Evolutionary conservation across 192 early-diverging fungal species (phyloP), one percentile per base, ranked within the genome.

Genomic region (Dimargaris cristalligena): DNA sequence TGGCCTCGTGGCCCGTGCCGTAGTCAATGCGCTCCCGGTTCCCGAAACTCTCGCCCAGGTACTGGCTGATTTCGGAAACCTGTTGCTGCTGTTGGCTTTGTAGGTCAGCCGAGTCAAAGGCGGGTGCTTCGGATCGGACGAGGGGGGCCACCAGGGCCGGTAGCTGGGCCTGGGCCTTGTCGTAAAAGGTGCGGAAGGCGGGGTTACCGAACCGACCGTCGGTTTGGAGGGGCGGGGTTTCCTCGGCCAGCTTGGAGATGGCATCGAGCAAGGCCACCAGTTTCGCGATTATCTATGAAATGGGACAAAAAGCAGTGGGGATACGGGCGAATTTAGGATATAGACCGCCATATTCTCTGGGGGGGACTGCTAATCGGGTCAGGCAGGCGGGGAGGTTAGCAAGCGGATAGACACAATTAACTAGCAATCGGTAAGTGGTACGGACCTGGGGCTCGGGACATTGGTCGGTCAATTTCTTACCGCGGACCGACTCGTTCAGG

Each of bases 1-100:
- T 90, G 6, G 86, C 82, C 74, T 98, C 94, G 60, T 98, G 94
- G 10, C 94, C 92, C 4, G 92, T 93, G 29, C 95, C 95, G 74
- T 96, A 98, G 74, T 98, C 95, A 59, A 96, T 92, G 60, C 95
- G 81, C 59, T 80, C 85, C 13, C 86, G 79, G 64, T 92, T 88
- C 10, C 95, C 95, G 78, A 90, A 96, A 62, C 78, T 76, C 66
- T 92, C 81, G 22, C 78, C 50, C 56, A 89, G 76, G 74, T 98
- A 98, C 34, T 70, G 72, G 20, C 84, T 68, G 3, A 92, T 71
- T 64, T 88, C 84, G n/a, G 69, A 62, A 6, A 73, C 63, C 28
- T 70, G 65, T 1, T 65, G 69, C 0, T 62, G 34, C 9, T 61
- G 60, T 25, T 65, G 64, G 50, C 68, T 35, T 26, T 65, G 52